These are phyloP conservation scores for Kwoniella heveanensis DNA, from an alignment of 768 basidiomycete species.

Conservation along the genomic window DNA sequence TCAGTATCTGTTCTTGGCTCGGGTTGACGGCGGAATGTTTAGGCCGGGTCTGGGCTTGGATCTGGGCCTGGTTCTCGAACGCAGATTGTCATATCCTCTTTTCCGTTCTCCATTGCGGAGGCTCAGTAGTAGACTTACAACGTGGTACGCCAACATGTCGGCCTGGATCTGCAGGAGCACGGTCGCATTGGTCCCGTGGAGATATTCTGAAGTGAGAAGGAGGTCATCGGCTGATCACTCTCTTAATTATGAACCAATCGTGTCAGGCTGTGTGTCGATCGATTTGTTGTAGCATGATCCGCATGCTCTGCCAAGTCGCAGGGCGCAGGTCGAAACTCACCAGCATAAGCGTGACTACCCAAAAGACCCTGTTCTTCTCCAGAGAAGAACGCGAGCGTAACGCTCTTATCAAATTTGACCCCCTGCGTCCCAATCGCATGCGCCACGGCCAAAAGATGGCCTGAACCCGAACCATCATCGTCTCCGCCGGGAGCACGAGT, in stretches of 20 bases:
- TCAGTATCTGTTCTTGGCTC: too few relatives aligned
- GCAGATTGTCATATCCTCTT: too few relatives aligned
- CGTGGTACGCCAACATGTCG: conserved; percentile 88
- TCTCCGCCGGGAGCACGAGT: conserved; percentile 69
- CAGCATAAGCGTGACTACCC: conserved; percentile 76
- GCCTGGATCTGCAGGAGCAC: conserved; percentile 84
- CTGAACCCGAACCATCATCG: conserved; percentile 68
- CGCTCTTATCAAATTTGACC: conserved; percentile 71
- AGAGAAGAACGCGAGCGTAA: conserved; percentile 80
- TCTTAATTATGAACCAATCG: not conserved
- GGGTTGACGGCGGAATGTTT: too few relatives aligned
- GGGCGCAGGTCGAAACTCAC: too few relatives aligned
- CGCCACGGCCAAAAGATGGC: conserved; percentile 77
- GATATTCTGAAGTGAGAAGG: conserved; percentile 66
- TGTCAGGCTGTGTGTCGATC: too few relatives aligned
- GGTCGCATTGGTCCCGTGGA: conserved; percentile 66
- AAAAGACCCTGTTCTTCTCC: conserved; percentile 89
- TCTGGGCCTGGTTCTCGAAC: too few relatives aligned
- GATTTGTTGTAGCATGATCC: too few relatives aligned
- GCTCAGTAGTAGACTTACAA: conserved; percentile 51
- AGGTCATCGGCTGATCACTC: not conserved
- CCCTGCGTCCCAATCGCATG: conserved; percentile 69
- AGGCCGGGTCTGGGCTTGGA: too few relatives aligned
- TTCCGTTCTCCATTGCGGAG: too few relatives aligned
- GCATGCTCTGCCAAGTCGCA: too few relatives aligned